Percentiles rank a stretch among this genome's conserved stretches.
Evolutionary conservation across 495 filamentous ascomycete genomes (phyloP).

Genomic region (Annulohypoxylon nitens): DNA sequence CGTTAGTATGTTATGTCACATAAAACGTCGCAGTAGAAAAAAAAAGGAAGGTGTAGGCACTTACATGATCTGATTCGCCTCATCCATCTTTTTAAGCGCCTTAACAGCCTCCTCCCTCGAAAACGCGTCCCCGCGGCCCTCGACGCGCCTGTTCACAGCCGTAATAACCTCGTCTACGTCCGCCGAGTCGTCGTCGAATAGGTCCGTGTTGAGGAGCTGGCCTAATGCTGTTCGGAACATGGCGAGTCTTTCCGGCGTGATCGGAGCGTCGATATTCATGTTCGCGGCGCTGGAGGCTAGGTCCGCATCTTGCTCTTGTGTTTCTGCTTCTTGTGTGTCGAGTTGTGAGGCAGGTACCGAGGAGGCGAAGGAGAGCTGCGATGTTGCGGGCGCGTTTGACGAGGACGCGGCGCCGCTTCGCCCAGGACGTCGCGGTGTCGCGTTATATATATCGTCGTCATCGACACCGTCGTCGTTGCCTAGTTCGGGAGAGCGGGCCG

Average conservation of each 20-base stretch:
- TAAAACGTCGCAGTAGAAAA: not conserved
- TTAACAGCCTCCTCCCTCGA: conserved; percentile 76
- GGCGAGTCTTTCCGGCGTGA: conserved; percentile 73
- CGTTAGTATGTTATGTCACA: conserved; percentile 42
- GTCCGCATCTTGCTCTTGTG: conserved; percentile 51
- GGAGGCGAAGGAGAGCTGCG: conserved; percentile 62
- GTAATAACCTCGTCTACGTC: conserved; percentile 79
- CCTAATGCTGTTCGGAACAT: conserved; percentile 86
- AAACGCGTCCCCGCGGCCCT: conserved; percentile 69
- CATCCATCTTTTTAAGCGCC: conserved; percentile 83
- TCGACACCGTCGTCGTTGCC: conserved; percentile 45
- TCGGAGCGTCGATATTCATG: conserved; percentile 58
- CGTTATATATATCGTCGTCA: conserved; percentile 55
- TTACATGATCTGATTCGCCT: conserved; percentile 92
- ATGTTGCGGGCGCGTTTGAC: conserved; percentile 45
- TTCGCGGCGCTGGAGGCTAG: conserved; percentile 55
- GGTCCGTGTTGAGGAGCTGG: conserved; percentile 76
- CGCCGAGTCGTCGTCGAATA: conserved; percentile 86
- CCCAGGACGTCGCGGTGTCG: conserved; percentile 55
- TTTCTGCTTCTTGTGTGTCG: conserved; percentile 52
- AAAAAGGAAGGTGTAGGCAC: no score
- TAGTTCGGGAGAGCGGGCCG: conserved; percentile 42
- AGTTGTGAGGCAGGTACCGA: conserved; percentile 62
- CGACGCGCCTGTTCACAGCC: conserved; percentile 81
- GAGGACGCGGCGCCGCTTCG: conserved; percentile 49